Percentiles rank a stretch among this genome's conserved stretches.
These are phyloP conservation scores for Bolboschoenoplectus hybrid DNA, from an alignment of 202 grass and related monocot genomes.

Conservation along the genomic window DNA sequence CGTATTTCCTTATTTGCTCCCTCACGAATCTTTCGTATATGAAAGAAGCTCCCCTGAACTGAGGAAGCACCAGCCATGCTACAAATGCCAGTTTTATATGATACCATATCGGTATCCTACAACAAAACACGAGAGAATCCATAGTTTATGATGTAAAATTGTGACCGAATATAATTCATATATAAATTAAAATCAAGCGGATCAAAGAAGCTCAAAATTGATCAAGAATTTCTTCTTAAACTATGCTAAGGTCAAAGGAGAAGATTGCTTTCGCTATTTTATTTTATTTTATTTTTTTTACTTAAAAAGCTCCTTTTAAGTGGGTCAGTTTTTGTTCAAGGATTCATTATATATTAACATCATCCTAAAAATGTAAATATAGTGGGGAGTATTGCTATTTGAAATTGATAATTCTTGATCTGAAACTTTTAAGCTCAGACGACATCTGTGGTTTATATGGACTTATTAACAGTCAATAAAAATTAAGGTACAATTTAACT, in stretches of 20 bases:
- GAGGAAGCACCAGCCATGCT: conserved; percentile 81
- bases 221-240: background rate
- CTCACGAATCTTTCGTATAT: conserved; percentile 76
- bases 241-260: background rate
- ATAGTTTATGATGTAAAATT: background rate
- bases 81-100: conserved; percentile 57
- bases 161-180: background rate
- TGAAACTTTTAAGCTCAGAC: background rate
- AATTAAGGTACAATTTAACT: background rate
- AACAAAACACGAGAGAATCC: background rate
- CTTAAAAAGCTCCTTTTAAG: background rate
- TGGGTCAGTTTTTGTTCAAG: background rate
- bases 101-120: conserved; percentile 81
- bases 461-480: background rate
- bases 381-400: background rate
- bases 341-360: background rate
- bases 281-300: background rate
- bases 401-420: background rate
- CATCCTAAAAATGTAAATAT: too few relatives aligned
- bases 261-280: background rate
- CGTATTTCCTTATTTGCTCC: conserved; percentile 61
- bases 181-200: background rate
- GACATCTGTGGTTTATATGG: background rate
- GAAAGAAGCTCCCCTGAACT: conserved; percentile 80
- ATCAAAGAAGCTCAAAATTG: background rate